Evolutionary conservation across 2,329 filamentous ascomycete species (phyloP), one percentile per base, ranked within the genome.

Genomic region (Dendryphion nanum): DNA sequence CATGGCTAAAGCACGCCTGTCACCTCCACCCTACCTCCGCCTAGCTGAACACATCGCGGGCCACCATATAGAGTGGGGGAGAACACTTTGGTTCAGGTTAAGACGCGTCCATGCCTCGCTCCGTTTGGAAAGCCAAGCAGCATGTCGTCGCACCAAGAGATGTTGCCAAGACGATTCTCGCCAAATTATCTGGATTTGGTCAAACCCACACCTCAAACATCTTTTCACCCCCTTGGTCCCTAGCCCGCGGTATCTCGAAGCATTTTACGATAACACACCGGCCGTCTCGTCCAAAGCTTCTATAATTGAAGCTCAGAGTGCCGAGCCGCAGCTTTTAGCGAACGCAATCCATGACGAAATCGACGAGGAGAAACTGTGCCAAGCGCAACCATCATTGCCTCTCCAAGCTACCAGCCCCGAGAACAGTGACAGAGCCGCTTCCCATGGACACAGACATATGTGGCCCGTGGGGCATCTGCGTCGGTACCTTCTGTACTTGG

Each of bases 251-350:
- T 35, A 33, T 19, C 28, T 37, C 43, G 35, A 58, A 57, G 57
- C 49, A 51, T 55, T 44, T 40, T 15, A 32, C 23, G 16, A 37
- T 41, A 47, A 57, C 40, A 62, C 57, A 34, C 43, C 32, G 41
- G 47, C 43, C 42, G 59, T 63, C 50, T 48, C 56, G 53, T 35
- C 42, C 21, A 38, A 60, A 49, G 59, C 59, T 62, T 64, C 40
- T 47, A 38, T 37, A 31, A 28, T 41, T 35, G 42, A 61, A 62
- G 55, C 56, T 58, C 49, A 45, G 48, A 42, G 53, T 48, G 45
- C 49, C 52, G 24, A 56, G 49, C 15, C 18, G 32, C 30, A 37
- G 33, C 36, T 40, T 40, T 37, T 52, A 42, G 42, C 37, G 40
- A 40, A 28, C 30, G 40, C 14, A 21, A 35, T 44, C 38, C 48